Base-by-base conservation (phyloP, 31 red algal species). In the Endocladia muricata region DNA sequence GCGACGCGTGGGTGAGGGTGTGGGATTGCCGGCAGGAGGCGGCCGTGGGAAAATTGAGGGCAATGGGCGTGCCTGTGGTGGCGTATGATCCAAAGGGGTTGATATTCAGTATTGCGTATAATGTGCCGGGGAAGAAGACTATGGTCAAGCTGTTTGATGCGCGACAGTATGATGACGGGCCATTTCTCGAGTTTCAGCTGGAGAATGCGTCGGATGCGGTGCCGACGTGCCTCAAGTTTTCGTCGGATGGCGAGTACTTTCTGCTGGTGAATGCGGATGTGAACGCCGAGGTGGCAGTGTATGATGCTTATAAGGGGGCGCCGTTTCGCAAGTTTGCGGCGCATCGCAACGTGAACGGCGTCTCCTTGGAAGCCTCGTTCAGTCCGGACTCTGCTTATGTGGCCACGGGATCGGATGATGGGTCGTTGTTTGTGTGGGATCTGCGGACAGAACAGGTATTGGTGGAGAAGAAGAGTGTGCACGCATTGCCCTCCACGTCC, bases 61-160 rank as follows among this genome's bases (percentile, higher is more conserved):
- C 81, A 17, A 68, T 63, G 28, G 90, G 86, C 43, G 54, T 43
- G 34, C 86, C 90, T 32, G 74, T 88, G 2, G 95, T 98, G 2
- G 73, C 89, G 3, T 93, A 91, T 41, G 95, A 98, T 72, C 91
- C 95, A 35, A 87, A 86, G 42, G 95, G 95, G 13, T 61, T 98
- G 25, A 89, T 94, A 26, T 86, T 93, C 63, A 90, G 90, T 28
- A 67, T 98, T 17, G 95, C 91, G 49, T 90, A 94, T 56, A 88
- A 74, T 60, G 34, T 66, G 37, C 63, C 49, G 22, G 66, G 44
- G 36, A 25, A 23, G 9, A 0, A 44, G 28, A 91, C 92, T 31
- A 37, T 78, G 28, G 91, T 93, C 39, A 94, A 90, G 43, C 76
- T 98, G 5, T 98, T 89, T 38, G 95, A 98, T 58, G 68, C 89